Evolutionary conservation across 202 grass and related monocot genomes (phyloP).

Genomic region (Hordeum pubiflorum): DNA sequence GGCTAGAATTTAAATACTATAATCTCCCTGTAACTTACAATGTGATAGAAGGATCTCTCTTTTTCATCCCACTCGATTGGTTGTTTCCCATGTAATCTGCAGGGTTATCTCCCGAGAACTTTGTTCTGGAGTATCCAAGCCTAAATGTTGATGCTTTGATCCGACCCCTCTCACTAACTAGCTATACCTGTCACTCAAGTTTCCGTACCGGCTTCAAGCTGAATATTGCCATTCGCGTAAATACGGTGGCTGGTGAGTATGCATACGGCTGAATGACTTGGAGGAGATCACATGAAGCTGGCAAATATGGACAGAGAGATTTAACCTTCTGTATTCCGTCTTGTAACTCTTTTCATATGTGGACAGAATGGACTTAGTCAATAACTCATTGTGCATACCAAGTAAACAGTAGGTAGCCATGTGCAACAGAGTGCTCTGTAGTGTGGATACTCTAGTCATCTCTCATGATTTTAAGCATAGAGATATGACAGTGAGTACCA

Average conservation of each 20-base stretch:
- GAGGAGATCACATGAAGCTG: neutral
- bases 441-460: neutral
- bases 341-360: neutral
- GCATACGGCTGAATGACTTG: neutral
- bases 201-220: neutral
- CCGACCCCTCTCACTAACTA: neutral
- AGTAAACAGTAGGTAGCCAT: neutral
- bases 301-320: neutral
- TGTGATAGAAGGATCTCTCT: neutral
- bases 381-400: neutral
- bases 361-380: neutral
- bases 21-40: neutral
- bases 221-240: neutral
- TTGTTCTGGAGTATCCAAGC: constrained; percentile 24
- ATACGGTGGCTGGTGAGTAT: neutral
- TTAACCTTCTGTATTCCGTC: neutral
- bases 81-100: neutral
- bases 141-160: neutral
- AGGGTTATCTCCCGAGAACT: neutral
- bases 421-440: neutral
- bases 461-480: neutral
- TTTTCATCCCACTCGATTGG: neutral
- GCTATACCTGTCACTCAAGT: neutral
- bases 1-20: neutral
- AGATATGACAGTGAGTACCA: neutral